Evolutionary conservation across 306 rosid species (phyloP).

Genomic region (Medicago truncatula): DNA sequence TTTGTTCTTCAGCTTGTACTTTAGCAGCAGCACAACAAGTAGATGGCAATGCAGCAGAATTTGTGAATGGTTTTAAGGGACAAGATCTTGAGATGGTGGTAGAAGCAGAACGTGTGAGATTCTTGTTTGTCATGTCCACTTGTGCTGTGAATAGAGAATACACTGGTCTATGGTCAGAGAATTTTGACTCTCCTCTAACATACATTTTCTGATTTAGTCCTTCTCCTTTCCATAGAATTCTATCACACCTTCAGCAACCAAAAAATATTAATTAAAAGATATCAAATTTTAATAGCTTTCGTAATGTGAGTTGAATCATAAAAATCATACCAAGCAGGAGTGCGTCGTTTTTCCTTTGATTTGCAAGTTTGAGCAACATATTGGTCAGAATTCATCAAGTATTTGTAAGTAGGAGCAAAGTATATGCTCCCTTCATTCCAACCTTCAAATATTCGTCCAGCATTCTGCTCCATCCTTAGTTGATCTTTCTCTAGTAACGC

Average conservation of each 20-base stretch:
- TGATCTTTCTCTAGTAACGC: conserved; percentile 88
- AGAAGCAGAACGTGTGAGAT: conserved; percentile 9
- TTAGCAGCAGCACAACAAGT: conserved; percentile 58
- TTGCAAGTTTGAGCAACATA: conserved; percentile 70
- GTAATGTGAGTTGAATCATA: too few relatives aligned
- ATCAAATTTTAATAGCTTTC: too few relatives aligned
- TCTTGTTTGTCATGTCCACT: conserved; percentile 49
- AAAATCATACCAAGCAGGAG: conserved; percentile 89
- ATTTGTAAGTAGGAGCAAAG: conserved; percentile 95
- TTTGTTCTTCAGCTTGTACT: conserved; percentile 88
- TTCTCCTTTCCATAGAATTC: conserved; percentile 94
- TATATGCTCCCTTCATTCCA: conserved; percentile 89
- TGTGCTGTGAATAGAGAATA: conserved; percentile 66
- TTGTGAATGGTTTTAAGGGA: conserved; percentile 46
- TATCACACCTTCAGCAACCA: conserved; percentile 69
- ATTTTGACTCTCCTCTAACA: conserved; percentile 81
- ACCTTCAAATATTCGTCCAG: conserved; percentile 85
- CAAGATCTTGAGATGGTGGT: conserved; percentile 24
- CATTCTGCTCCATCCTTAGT: conserved; percentile 78
- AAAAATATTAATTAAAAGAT: too few relatives aligned
- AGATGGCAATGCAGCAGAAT: conserved; percentile 46
- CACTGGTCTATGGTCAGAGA: conserved; percentile 97
- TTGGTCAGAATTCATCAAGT: conserved; percentile 74
- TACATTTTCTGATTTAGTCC: conserved; percentile 77
- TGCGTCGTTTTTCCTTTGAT: conserved; percentile 73